These are phyloP conservation scores for Fusarium anguioides DNA, from an alignment of 2,329 filamentous ascomycete species.

Conservation along the genomic window DNA sequence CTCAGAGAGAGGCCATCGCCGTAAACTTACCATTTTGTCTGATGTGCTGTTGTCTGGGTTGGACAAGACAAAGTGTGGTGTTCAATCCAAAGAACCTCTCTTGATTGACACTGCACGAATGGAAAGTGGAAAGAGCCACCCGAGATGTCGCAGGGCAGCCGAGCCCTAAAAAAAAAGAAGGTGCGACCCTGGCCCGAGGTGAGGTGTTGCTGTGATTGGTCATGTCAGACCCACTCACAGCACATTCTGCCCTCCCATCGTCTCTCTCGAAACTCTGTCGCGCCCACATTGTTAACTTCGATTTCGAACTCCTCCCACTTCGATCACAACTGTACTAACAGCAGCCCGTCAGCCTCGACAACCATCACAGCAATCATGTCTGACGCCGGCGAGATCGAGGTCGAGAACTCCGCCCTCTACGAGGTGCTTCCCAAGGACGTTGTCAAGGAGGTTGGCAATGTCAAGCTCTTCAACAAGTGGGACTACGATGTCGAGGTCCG, in stretches of 20 bases:
- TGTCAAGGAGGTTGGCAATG: constrained; percentile 85
- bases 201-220: not conserved
- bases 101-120: constrained; percentile 11
- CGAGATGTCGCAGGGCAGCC: constrained; percentile 50
- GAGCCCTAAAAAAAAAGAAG: constrained; percentile 26
- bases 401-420: constrained; percentile 80
- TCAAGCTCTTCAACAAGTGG: constrained; percentile 99
- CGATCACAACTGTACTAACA: constrained; percentile 51
- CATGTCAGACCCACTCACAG: constrained; percentile 1
- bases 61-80: constrained; percentile 49
- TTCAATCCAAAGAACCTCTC: constrained; percentile 33
- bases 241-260: constrained; percentile 12
- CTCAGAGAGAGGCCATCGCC: constrained; percentile 11
- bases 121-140: constrained; percentile 22
- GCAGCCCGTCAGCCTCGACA: constrained; percentile 48
- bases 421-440: constrained; percentile 93
- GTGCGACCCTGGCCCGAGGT: constrained; percentile 13
- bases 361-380: constrained; percentile 77
- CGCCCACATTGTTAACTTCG: constrained; percentile 35
- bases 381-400: constrained; percentile 94
- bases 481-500: constrained; percentile 99
- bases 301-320: constrained; percentile 49
- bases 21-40: constrained; percentile 57
- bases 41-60: constrained; percentile 55
- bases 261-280: constrained; percentile 14